Conservation (phyloP, 345 rosid species). For the Chamaenerion angustifolium region DNA sequence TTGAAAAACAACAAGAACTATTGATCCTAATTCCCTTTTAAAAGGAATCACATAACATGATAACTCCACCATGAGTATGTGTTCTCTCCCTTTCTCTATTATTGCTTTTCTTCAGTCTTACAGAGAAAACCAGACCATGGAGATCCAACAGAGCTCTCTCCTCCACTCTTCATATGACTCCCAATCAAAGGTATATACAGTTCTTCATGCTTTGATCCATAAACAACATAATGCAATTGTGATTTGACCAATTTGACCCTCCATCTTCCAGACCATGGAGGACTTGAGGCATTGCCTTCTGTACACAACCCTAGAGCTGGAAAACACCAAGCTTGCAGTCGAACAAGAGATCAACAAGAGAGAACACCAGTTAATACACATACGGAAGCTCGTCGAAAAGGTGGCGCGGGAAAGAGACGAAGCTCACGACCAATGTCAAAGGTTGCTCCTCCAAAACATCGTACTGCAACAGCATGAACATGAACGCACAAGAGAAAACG, state of each 20-base stretch:
- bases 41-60: too few species aligned
- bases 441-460: conserved; percentile 37
- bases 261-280: conserved; percentile 42
- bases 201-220: neutral
- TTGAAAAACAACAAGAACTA: too few species aligned
- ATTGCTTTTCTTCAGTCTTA: neutral
- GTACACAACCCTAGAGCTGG: conserved; percentile 61
- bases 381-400: conserved; percentile 40
- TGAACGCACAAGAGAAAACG: conserved; percentile 7
- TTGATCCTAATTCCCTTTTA: too few species aligned
- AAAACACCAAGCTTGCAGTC: conserved; percentile 50
- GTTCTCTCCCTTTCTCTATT: conserved; percentile 1
- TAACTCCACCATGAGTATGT: too few species aligned
- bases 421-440: conserved; percentile 48
- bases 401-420: conserved; percentile 56
- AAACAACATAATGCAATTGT: neutral
- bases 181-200: conserved; percentile 44
- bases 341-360: conserved; percentile 63
- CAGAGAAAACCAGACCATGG: conserved; percentile 28
- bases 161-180: conserved; percentile 43
- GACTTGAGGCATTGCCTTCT: conserved; percentile 59
- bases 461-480: conserved; percentile 33
- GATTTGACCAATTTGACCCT: too few species aligned
- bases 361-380: conserved; percentile 51
- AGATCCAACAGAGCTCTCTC: conserved; percentile 35